Base-by-base conservation (phyloP, 1,284 basidiomycete genomes). In the Cutaneotrichosporon daszewskae region DNA sequence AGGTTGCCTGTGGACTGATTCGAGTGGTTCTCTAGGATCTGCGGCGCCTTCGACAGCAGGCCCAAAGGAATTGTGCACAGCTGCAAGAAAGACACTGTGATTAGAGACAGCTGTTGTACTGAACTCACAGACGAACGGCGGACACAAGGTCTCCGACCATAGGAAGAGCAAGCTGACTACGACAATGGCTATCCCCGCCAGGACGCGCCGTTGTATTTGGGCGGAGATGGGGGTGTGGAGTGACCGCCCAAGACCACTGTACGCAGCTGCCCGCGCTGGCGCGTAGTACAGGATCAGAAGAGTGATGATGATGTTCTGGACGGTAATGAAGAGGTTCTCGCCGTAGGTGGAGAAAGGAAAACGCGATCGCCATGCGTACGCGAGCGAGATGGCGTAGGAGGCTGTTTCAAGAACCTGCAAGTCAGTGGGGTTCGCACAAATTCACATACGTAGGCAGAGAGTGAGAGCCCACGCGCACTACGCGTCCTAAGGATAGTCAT, bases 271-370 rank as follows among this genome's bases (percentile, higher is more conserved):
- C 31, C 40, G 43, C 0, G 53, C 43, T 1, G 51, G 40, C 1
- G 62, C 57, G 49, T 58, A 84, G 65, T 75, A 73, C 32, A 87
- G 75, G 64, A 92, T 89, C 60, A 89, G 81, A 54, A 87, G 74
- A 23, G 84, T 87, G 66, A 91, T 86, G 69, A 84, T 54, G 54
- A 83, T 75, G 71, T 91, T 90, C 67, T 91, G 87, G 34, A 87
- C 59, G 19, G 85, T 83, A 42, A 94, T 77, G 77, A 91, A 91
- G 50, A 87, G 67, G 74, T 90, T 92, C 69, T 94, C 89, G 61
- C 92, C 92, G 55, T 95, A 97, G 1, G 92, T 95, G 27, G 86
- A 89, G 75, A 95, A 92, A 1, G 92, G 89, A 66, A 92, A 91
- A 18, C 75, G 69, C 62, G 85, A 84, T 29, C 88, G 77, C 51